Percentiles rank a stretch among this genome's conserved stretches.
Conservation (phyloP, 2,329 filamentous ascomycete genomes). For the Periconia macrospinosa region DNA sequence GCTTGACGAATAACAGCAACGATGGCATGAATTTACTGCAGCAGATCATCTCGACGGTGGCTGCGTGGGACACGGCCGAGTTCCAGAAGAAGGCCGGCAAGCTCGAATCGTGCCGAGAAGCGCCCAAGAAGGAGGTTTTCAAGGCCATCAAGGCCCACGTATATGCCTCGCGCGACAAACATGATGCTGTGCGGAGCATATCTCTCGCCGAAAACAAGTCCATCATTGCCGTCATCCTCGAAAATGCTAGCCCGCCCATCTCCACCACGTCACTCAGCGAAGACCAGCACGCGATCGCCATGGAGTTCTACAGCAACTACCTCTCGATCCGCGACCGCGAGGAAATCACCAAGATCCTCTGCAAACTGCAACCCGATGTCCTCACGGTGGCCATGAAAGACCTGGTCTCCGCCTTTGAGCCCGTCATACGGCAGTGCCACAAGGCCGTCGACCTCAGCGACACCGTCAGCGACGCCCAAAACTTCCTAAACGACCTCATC, state of each 20-base stretch:
- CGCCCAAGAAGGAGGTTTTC: conserved; percentile 63
- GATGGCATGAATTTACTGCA: conserved; percentile 83
- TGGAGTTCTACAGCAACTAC: conserved; percentile 71
- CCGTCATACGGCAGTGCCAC: conserved; percentile 72
- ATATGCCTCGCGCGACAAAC: conserved; percentile 55
- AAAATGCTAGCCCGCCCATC: conserved; percentile 50
- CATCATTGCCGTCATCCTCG: conserved; percentile 68
- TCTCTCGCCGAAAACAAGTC: conserved; percentile 61
- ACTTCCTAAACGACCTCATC: conserved; percentile 72
- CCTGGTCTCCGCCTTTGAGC: conserved; percentile 68
- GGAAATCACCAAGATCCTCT: conserved; percentile 67
- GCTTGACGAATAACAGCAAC: conserved; percentile 68
- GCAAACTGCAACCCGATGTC: conserved; percentile 69
- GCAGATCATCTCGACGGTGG: conserved; percentile 71
- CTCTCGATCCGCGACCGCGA: conserved; percentile 75
- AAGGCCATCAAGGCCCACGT: conserved; percentile 63
- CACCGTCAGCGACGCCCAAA: conserved; percentile 67
- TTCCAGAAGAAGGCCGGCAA: conserved; percentile 67
- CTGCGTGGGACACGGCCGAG: conserved; percentile 72
- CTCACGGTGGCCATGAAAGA: conserved; percentile 71
- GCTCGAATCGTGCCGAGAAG: conserved; percentile 64
- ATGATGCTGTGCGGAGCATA: conserved; percentile 60
- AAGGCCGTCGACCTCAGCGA: conserved; percentile 70
- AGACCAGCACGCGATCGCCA: conserved; percentile 63
- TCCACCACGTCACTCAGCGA: conserved; percentile 55